These are phyloP conservation scores for Malassezia cuniculi DNA, from an alignment of 1,284 basidiomycete species.

Conservation along the genomic window DNA sequence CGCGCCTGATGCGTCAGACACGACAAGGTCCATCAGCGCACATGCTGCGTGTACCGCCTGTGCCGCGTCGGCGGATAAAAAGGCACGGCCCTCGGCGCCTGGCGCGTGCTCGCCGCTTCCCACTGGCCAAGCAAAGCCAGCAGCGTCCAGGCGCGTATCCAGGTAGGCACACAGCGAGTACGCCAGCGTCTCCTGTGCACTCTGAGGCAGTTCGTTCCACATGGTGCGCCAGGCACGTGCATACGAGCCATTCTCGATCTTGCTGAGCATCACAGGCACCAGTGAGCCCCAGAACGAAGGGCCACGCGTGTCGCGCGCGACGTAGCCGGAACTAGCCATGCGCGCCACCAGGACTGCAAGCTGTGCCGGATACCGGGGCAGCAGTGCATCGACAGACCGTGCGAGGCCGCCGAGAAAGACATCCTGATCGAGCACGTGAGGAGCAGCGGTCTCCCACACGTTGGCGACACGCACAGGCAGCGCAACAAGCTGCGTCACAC, in stretches of 20 bases:
- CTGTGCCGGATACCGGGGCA: neutral
- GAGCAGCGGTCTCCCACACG: neutral
- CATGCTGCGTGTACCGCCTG: conserved; percentile 1
- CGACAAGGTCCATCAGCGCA: neutral
- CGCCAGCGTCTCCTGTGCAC: neutral
- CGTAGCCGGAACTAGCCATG: neutral
- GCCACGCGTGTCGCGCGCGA: neutral
- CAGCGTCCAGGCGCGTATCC: neutral
- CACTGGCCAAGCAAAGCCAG: conserved; percentile 2
- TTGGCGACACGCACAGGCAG: conserved; percentile 13
- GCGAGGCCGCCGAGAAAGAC: neutral
- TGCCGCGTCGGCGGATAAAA: conserved; percentile 3
- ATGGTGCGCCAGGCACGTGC: conserved; percentile 4
- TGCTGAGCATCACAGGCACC: neutral
- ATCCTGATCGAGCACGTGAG: neutral
- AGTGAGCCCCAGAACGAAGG: conserved; percentile 1
- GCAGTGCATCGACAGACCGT: neutral
- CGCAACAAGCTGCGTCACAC: conserved; percentile 1
- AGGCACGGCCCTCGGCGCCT: conserved; percentile 8
- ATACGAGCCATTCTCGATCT: neutral
- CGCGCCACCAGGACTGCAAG: conserved; percentile 1
- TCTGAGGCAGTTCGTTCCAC: neutral
- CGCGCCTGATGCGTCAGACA: neutral
- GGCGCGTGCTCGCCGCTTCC: conserved; percentile 1
- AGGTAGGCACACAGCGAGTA: conserved; percentile 1